phyloP scores from a whole-genome alignment of 1,284 basidiomycete genomes.

The Malassezia obtusa region DNA sequence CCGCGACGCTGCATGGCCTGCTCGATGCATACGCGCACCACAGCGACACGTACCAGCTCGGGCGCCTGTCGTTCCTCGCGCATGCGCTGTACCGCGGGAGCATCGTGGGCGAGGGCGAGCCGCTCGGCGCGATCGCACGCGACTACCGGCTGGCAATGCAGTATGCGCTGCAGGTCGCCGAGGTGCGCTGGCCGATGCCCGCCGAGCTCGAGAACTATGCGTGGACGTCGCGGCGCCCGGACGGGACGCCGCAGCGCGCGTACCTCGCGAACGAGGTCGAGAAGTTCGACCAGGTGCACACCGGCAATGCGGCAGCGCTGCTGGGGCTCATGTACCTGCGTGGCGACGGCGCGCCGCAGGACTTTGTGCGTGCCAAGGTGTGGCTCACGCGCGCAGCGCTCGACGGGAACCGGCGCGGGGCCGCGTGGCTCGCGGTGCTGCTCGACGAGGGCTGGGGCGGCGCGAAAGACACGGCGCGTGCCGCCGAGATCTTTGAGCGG shows the following conservation, averaged over 20 bases:
- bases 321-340: slow-evolving; percentile 86
- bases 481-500: neutral
- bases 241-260: slow-evolving; percentile 27
- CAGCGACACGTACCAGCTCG: slow-evolving; percentile 26
- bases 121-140: slow-evolving; percentile 32
- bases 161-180: slow-evolving; percentile 26
- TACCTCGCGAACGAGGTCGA: slow-evolving; percentile 16
- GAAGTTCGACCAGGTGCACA: neutral
- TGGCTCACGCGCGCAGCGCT: slow-evolving; percentile 79
- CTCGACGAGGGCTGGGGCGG: slow-evolving; percentile 77
- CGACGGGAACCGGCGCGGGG: slow-evolving; percentile 67
- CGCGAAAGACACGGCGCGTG: neutral
- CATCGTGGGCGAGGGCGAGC: slow-evolving; percentile 33
- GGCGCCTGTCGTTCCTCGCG: slow-evolving; percentile 28
- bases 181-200: slow-evolving; percentile 39
- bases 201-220: slow-evolving; percentile 22
- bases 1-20: slow-evolving; percentile 59
- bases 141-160: slow-evolving; percentile 29
- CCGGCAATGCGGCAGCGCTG: slow-evolving; percentile 22
- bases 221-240: slow-evolving; percentile 22
- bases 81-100: slow-evolving; percentile 41
- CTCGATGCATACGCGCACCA: slow-evolving; percentile 55
- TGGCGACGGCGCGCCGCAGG: slow-evolving; percentile 78
- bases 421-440: slow-evolving; percentile 83
- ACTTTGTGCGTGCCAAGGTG: slow-evolving; percentile 68